Conservation (phyloP, 306 rosid species). For the Lotus japonicus region DNA sequence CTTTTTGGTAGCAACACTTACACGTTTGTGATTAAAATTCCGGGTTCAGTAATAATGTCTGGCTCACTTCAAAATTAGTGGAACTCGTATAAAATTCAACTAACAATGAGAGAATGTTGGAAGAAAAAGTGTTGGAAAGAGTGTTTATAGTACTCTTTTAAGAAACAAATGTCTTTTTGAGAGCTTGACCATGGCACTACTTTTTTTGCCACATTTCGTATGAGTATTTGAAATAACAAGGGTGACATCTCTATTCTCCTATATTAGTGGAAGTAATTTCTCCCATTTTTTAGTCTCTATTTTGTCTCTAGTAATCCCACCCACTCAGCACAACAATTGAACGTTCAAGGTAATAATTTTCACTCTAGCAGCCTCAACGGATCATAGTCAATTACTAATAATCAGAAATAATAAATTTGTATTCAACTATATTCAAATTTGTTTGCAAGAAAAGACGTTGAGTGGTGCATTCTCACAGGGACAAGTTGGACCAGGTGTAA, state of each 20-base stretch:
- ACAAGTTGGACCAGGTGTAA: constrained; percentile 4
- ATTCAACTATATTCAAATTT: too few relatives aligned
- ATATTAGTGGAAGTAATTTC: constrained; percentile 18
- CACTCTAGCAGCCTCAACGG: neutral
- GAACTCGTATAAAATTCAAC: too few relatives aligned
- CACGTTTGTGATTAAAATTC: too few relatives aligned
- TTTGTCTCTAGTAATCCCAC: neutral
- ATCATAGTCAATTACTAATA: too few relatives aligned
- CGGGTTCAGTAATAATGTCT: too few relatives aligned
- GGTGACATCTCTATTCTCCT: neutral
- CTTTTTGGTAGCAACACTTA: neutral
- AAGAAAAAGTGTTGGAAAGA: too few relatives aligned
- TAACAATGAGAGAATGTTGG: too few relatives aligned
- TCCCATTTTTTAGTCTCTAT: neutral
- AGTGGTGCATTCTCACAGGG: neutral
- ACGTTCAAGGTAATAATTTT: neutral
- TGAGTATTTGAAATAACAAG: constrained; percentile 18
- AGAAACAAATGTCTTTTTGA: constrained; percentile 29
- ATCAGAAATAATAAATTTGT: too few relatives aligned
- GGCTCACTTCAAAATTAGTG: too few relatives aligned
- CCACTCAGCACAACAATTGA: neutral
- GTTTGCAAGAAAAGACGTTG: too few relatives aligned
- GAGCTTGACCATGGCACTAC: neutral
- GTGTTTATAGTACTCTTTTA: too few relatives aligned
- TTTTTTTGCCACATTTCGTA: neutral